phyloP scores from a whole-genome alignment of 2,329 filamentous ascomycete species.

The Colletotrichum sansevieriae region DNA sequence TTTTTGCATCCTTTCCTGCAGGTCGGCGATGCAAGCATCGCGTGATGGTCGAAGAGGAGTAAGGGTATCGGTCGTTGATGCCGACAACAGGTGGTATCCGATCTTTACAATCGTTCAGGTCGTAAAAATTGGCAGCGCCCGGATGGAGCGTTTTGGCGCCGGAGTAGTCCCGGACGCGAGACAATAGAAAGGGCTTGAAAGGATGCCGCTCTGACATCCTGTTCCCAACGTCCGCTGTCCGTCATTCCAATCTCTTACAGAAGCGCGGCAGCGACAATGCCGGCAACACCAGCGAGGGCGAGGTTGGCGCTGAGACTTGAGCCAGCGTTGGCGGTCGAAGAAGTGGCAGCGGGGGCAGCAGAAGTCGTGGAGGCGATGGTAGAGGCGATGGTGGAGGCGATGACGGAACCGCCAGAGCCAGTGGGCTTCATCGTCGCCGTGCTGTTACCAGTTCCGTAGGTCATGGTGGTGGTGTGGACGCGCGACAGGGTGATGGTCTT shows the following conservation, averaged over 20 bases:
- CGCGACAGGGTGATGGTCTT: constrained; percentile 52
- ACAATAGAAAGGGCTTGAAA: constrained; percentile 29
- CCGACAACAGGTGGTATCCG: constrained; percentile 25
- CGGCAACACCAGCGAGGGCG: constrained; percentile 63
- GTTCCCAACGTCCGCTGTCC: neutral
- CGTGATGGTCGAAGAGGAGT: constrained; percentile 33
- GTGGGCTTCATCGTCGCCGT: constrained; percentile 50
- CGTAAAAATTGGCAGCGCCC: constrained; percentile 30
- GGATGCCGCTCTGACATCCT: constrained; percentile 23
- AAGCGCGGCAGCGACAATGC: constrained; percentile 63
- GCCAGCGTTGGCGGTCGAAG: constrained; percentile 48
- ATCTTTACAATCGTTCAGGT: constrained; percentile 31
- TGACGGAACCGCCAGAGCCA: constrained; percentile 44
- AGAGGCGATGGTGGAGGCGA: constrained; percentile 41
- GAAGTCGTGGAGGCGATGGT: constrained; percentile 35
- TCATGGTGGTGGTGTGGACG: constrained; percentile 57
- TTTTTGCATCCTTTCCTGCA: constrained; percentile 39
- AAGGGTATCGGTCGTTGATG: constrained; percentile 30
- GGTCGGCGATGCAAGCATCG: constrained; percentile 37
- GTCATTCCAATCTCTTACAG: constrained; percentile 57
- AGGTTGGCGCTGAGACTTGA: constrained; percentile 57
- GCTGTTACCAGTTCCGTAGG: constrained; percentile 55
- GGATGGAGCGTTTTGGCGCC: constrained; percentile 1
- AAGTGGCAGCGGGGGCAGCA: constrained; percentile 43
- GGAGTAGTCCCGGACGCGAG: constrained; percentile 13